phyloP scores from a whole-genome alignment of 2,329 filamentous ascomycete species.

The Trichophyton verrucosum region DNA sequence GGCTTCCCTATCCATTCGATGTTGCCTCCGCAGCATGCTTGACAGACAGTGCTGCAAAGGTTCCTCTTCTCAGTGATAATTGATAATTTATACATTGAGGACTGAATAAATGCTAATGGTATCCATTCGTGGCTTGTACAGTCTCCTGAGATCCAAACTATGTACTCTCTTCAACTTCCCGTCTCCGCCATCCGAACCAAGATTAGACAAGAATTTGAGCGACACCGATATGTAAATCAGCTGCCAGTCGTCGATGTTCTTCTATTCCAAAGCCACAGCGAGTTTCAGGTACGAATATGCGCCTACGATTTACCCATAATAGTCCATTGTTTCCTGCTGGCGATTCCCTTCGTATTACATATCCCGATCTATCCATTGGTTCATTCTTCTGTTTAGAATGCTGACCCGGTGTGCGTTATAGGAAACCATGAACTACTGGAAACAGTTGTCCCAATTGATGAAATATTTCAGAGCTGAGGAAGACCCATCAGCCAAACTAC shows the following conservation, averaged over 20 bases:
- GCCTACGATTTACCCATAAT: too few relatives aligned
- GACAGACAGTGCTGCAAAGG: background rate
- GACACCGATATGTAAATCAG: conserved; percentile 86
- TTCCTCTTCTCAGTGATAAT: background rate
- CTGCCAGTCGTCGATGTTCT: conserved; percentile 78
- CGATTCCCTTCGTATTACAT: too few relatives aligned
- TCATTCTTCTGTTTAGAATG: background rate
- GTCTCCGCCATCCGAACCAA: conserved; percentile 81
- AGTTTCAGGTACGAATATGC: conserved; percentile 63
- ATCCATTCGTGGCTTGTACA: conserved; percentile 30
- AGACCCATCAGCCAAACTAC: conserved; percentile 62
- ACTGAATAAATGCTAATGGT: background rate
- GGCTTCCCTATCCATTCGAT: background rate
- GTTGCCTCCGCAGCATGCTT: background rate
- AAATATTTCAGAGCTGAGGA: conserved; percentile 90
- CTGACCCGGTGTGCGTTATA: conserved; percentile 28
- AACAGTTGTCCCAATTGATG: conserved; percentile 89
- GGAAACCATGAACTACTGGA: conserved; percentile 99
- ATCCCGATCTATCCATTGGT: too few relatives aligned
- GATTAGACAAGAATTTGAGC: conserved; percentile 92
- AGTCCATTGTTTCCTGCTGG: too few relatives aligned
- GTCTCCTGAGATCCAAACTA: conserved; percentile 92
- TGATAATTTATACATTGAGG: background rate
- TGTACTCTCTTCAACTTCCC: conserved; percentile 89
- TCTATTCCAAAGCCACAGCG: conserved; percentile 77